phyloP scores from a whole-genome alignment of 352 stramenopile species.

The Globisporangium abappressorium region DNA sequence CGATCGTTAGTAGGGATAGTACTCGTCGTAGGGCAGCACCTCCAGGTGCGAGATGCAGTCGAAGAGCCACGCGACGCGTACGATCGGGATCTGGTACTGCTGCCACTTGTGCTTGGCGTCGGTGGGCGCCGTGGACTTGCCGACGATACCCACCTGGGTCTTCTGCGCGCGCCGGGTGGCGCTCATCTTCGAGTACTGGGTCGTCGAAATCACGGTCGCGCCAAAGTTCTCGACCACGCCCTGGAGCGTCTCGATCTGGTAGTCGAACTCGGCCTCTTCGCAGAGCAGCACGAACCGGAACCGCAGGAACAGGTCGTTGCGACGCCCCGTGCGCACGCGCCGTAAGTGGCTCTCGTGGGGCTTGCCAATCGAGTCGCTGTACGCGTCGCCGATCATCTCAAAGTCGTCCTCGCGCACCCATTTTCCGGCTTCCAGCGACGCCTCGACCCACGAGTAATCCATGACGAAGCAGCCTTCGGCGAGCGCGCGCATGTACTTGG shows the following conservation, averaged over 20 bases:
- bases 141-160: slow-evolving; percentile 68
- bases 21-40: slow-evolving; percentile 82
- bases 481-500: slow-evolving; percentile 85
- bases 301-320: slow-evolving; percentile 73
- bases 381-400: slow-evolving; percentile 81
- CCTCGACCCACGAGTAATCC: slow-evolving; percentile 74
- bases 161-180: slow-evolving; percentile 24
- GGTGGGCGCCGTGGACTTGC: slow-evolving; percentile 54
- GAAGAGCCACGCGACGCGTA: slow-evolving; percentile 85
- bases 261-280: slow-evolving; percentile 66
- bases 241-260: slow-evolving; percentile 59
- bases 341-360: slow-evolving; percentile 61
- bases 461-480: slow-evolving; percentile 73
- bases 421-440: slow-evolving; percentile 49
- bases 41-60: slow-evolving; percentile 86
- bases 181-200: slow-evolving; percentile 25
- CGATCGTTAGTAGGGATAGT: slow-evolving; percentile 70
- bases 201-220: slow-evolving; percentile 36
- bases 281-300: slow-evolving; percentile 80
- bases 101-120: slow-evolving; percentile 59
- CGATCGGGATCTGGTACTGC: slow-evolving; percentile 75
- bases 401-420: slow-evolving; percentile 73
- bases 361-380: slow-evolving; percentile 66
- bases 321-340: slow-evolving; percentile 40
- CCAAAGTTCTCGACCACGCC: slow-evolving; percentile 70